Evolutionary conservation across 495 filamentous ascomycete species (phyloP), one percentile per base, ranked within the genome.

Genomic region (Talaromyces adpressus): DNA sequence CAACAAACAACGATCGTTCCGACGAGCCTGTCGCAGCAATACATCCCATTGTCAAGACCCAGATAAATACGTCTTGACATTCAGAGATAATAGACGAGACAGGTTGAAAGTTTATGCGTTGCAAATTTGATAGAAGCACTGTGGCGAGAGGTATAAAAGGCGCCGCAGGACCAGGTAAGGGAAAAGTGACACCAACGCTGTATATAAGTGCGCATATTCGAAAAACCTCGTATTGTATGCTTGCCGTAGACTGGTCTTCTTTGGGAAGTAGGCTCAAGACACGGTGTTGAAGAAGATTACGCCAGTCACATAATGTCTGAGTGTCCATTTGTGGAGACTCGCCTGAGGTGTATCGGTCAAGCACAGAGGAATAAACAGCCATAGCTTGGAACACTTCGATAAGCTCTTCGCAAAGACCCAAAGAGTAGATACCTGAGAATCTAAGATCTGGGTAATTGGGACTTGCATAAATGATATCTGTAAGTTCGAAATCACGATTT

Each of bases 111-210:
- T 39, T n/a, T 18, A 27, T 39, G 27, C 3, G 1, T 39, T 16
- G 57, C 6, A 59, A 16, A 27, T 11, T 39, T 20, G 57, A 32
- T 6, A 65, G 65, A 18, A 79, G 62, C 32, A 67, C 61, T 3
- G 63, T 59, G 1, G 75, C 69, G 1, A 79, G 68, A n/a, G 52
- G 52, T 0, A 49, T 34, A 7, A 79, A 67, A 0, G 77, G 76
- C 0, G 70, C 72, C 45, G 73, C 77, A 39, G 76, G 72, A 4
- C 66, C 67, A 11, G 76, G 77, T 1, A 79, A 69, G 6, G 77
- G 77, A 56, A 79, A 75, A 45, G 77, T 63, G 1, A 79, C 73
- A 27, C 75, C 74, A 14, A 75, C 70, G 39, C 72, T 67, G 58
- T 71, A 78, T 4, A 79, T 71, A 0, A 73, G 56, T 8, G 61